Base-by-base conservation (phyloP, 208 protist species). In the Leishmania aethiopica region DNA sequence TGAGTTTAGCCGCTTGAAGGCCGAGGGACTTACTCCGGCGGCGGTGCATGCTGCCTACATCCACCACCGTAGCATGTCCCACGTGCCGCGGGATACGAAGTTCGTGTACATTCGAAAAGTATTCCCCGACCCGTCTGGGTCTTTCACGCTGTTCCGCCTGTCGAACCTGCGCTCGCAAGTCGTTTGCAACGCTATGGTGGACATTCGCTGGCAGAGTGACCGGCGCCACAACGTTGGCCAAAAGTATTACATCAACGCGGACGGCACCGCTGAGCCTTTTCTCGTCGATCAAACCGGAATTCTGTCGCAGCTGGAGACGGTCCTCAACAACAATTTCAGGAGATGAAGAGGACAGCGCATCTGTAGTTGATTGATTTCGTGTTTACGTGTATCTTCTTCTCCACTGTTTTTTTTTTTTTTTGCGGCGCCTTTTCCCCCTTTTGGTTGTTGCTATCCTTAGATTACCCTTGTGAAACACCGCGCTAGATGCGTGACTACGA, bases 121-220 rank as follows among this genome's bases (percentile, higher is more conserved):
- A 47, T 96, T 97, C 75, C 94, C 94, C 15, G 93, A 97, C 82
- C 94, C 94, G 8, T 83, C 88, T 35, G 91, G 92, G 47, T 79
- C 91, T 45, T 96, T 95, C 81, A 94, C 91, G 47, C 86, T 97
- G 42, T 96, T 97, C 75, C 90, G 92, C 3, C 80, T 97, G n/a
- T 97, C 94, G 0, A 97, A 97, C 80, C 80, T 97, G 51, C 94
- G 94, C 62, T 96, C 94, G 19, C 94, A 97, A 76, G 93, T 96
- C 19, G 85, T 96, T 42, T 97, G 90, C 84, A 95, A 93, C 82
- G 89, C 92, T 32, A 88, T 94, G 82, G 83, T 96, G 25, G 94
- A 97, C 82, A 96, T 97, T 76, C 94, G 94, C 73, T 97, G 94
- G 93, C 94, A 97, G 86, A 96, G 93, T 66, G 94, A 97, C 82